Percentiles rank a stretch among this genome's conserved stretches.
These are phyloP conservation scores for Geotrichum citri-aurantii DNA, from an alignment of 1,139 yeast genomes.

Conservation along the genomic window DNA sequence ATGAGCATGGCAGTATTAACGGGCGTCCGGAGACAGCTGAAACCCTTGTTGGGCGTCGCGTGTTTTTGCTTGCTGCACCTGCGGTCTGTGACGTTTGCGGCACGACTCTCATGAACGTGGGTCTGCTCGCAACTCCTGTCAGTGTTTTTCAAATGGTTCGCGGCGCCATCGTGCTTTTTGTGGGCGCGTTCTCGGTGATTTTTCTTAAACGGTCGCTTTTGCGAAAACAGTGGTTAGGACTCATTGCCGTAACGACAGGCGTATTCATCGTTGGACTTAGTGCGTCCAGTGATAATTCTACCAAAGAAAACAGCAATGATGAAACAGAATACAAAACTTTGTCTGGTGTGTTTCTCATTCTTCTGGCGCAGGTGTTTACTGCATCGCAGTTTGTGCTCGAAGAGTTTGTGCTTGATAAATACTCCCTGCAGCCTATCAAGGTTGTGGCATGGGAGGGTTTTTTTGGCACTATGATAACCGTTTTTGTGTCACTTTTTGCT, in stretches of 20 bases:
- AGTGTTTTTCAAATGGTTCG: slow-evolving; percentile 81
- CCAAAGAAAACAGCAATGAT: slow-evolving; percentile 22
- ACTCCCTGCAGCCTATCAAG: slow-evolving; percentile 55
- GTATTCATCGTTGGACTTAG: slow-evolving; percentile 70
- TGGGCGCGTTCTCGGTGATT: slow-evolving; percentile 62
- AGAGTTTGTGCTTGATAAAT: slow-evolving; percentile 56
- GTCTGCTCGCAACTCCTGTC: slow-evolving; percentile 70
- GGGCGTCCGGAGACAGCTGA: neutral
- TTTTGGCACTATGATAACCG: slow-evolving; percentile 51
- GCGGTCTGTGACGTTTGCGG: slow-evolving; percentile 67
- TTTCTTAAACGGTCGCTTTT: slow-evolving; percentile 54
- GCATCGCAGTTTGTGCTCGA: slow-evolving; percentile 77
- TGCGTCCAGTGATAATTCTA: slow-evolving; percentile 38
- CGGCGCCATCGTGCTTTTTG: slow-evolving; percentile 72
- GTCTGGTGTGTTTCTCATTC: slow-evolving; percentile 54
- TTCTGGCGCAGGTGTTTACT: slow-evolving; percentile 59
- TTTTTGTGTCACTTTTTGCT: slow-evolving; percentile 41
- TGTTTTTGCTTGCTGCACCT: slow-evolving; percentile 49
- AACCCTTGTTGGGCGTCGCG: slow-evolving; percentile 4
- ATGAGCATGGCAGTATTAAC: neutral
- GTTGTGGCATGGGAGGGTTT: slow-evolving; percentile 74
- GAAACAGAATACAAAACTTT: slow-evolving; percentile 29
- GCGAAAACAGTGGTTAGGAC: slow-evolving; percentile 62
- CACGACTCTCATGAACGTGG: slow-evolving; percentile 72
- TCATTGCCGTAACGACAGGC: slow-evolving; percentile 58